phyloP scores from a whole-genome alignment of 1,284 basidiomycete genomes.

The Tilletia setariae region DNA sequence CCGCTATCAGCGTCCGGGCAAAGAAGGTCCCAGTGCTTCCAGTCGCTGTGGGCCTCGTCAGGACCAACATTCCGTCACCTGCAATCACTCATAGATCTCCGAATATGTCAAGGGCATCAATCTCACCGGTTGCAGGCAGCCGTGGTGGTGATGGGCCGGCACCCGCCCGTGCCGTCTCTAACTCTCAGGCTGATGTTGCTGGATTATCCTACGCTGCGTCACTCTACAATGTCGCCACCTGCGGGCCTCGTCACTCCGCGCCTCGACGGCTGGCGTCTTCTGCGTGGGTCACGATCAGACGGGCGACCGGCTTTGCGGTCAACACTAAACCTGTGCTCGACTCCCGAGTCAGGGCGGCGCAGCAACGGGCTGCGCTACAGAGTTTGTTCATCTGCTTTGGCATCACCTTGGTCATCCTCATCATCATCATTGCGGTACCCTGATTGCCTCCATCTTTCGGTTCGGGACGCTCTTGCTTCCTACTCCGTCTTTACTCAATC shows the following conservation, averaged over 20 bases:
- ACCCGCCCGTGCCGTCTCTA: not conserved
- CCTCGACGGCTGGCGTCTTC: not conserved
- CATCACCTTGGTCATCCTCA: conserved; percentile 25
- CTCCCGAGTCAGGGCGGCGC: conserved; percentile 28
- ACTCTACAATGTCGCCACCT: conserved; percentile 7
- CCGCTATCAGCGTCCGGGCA: not conserved
- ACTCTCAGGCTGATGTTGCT: not conserved
- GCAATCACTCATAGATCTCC: too few relatives aligned
- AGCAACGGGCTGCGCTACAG: conserved; percentile 34
- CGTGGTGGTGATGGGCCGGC: not conserved
- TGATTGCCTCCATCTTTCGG: conserved; percentile 8
- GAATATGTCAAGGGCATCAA: too few relatives aligned
- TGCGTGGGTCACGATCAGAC: conserved; percentile 26
- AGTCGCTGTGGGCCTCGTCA: not conserved
- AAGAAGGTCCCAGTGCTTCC: conserved; percentile 4
- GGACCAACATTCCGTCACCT: not conserved
- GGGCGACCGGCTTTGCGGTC: conserved; percentile 35
- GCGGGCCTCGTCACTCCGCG: not conserved
- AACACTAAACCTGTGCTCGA: conserved; percentile 35
- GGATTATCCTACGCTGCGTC: conserved; percentile 3
- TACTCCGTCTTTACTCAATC: too few relatives aligned
- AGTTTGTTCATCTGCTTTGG: conserved; percentile 27
- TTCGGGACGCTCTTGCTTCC: too few relatives aligned
- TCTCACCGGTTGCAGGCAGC: too few relatives aligned
- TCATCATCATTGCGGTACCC: conserved; percentile 32